Conservation (phyloP, 176 grass and related monocot species). For the Ananas comosus region DNA sequence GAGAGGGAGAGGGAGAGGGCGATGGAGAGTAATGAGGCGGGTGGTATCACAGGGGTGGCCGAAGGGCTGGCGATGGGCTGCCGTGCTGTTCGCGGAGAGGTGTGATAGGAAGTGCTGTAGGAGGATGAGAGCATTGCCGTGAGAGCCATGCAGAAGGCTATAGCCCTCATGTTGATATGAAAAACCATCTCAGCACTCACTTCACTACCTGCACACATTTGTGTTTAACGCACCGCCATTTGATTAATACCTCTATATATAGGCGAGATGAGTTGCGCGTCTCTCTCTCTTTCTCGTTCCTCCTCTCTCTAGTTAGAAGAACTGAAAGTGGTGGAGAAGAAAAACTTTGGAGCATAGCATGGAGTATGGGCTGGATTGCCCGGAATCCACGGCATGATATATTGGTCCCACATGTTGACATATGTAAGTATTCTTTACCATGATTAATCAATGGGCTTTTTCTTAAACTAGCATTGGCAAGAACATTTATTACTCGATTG, state of each 20-base stretch:
- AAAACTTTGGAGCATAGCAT: neutral
- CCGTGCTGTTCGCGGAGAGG: neutral
- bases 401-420: neutral
- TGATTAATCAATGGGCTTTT: too few relatives aligned
- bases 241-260: neutral
- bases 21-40: neutral
- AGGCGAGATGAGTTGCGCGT: neutral
- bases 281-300: neutral
- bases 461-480: too few relatives aligned
- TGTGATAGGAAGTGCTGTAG: neutral
- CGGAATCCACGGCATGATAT: neutral
- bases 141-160: slow-evolving; percentile 3
- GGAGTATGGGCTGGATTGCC: neutral
- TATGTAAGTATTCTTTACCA: too few relatives aligned
- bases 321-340: neutral
- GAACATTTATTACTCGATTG: too few relatives aligned
- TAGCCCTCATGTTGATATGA: neutral
- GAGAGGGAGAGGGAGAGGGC: neutral
- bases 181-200: neutral
- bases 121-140: slow-evolving; percentile 5
- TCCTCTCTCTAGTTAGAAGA: neutral
- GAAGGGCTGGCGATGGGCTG: neutral
- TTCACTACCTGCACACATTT: neutral
- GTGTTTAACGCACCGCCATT: neutral
- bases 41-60: neutral